Percentiles rank a stretch among this genome's conserved stretches.
These are phyloP conservation scores for Arabidopsis suecica DNA, from an alignment of 345 rosid species.

Conservation along the genomic window DNA sequence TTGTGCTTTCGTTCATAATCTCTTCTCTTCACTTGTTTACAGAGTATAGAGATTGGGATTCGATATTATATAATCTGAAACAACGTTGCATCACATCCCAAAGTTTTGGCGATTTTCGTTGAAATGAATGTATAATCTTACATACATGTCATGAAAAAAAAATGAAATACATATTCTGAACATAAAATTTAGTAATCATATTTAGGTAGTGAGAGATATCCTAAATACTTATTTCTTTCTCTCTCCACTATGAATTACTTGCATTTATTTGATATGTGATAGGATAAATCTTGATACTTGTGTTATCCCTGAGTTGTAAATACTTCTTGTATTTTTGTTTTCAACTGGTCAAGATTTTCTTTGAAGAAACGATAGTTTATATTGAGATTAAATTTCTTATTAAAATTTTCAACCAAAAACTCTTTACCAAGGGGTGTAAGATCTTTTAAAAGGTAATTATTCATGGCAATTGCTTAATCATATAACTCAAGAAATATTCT, in stretches of 20 bases:
- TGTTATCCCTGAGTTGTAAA: background rate
- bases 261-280: background rate
- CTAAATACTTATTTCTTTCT: background rate
- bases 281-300: background rate
- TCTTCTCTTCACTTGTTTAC: background rate
- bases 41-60: background rate
- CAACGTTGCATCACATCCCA: slow-evolving; percentile 1
- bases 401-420: background rate
- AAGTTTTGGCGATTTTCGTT: background rate
- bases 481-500: background rate
- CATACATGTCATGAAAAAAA: background rate
- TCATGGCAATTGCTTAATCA: background rate
- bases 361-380: background rate
- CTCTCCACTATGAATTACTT: too few species aligned
- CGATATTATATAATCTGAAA: background rate
- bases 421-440: background rate
- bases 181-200: too few species aligned
- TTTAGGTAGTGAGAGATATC: background rate
- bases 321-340: background rate
- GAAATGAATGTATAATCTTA: background rate
- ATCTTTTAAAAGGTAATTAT: background rate
- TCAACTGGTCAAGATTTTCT: background rate
- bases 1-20: background rate
- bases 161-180: too few species aligned
- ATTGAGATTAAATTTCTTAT: background rate